Evolutionary conservation across 306 rosid species (phyloP), one percentile per base, ranked within the genome.

Genomic region (Quercus parvula): DNA sequence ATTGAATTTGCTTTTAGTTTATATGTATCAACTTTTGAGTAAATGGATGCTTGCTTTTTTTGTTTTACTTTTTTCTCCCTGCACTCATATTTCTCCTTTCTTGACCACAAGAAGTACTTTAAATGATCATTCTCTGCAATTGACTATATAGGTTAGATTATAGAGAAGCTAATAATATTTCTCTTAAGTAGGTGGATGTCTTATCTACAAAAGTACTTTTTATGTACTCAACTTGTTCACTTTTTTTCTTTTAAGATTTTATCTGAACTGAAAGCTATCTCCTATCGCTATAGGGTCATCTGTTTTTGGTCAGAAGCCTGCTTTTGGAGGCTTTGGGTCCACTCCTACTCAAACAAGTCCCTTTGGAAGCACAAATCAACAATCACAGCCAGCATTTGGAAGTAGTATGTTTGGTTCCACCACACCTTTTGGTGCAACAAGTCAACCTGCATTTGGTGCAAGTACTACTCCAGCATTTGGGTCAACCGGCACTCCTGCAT

Each of bases 371-470:
- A 74, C 97, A 46, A 49, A 79, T 49, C 99, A 91, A 72, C 91
- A 86, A 64, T 90, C 99, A 56, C 99, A 90, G 79, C 91, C 98
- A 56, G 93, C 97, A 62, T 93, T 95, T 75, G 99, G 99, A 58
- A 90, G 90, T 86, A 89, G 91, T 75, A 66, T 92, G 57, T 93
- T 96, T 84, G 96, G 98, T 80, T 86, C 97, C 62, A 79, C 96
- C 71, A 78, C 94, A 76, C 96, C 97, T 82, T 92, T 94, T 79
- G 98, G 95, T 68, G 94, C 85, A 49, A 49, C 98, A 58, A 73
- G 81, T 59, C 97, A 90, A 85, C 86, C 89, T 41, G 77, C 91
- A 25, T 92, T 89, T 81, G 94, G 92, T 51, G 64, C 90, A 1
- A 22, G 4, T 49, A 49, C 17, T 49, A 49, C 54, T 13, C 54